phyloP scores from a whole-genome alignment of 2,329 filamentous ascomycete species.

The Cladobotryum protrusum region DNA sequence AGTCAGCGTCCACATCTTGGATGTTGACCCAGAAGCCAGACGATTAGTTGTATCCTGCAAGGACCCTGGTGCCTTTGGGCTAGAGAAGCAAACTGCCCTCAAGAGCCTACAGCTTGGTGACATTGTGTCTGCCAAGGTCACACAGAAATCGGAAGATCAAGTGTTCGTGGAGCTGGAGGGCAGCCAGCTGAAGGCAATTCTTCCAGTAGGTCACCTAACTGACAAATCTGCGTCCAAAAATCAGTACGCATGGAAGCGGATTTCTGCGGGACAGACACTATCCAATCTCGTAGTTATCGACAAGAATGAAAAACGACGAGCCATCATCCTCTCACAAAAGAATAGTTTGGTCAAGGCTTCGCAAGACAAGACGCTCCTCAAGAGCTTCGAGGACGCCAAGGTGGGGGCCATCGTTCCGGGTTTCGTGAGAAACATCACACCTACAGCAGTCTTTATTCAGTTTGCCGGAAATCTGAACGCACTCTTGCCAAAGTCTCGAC shows the following conservation, averaged over 20 bases:
- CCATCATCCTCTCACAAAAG: constrained; percentile 75
- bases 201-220: constrained; percentile 72
- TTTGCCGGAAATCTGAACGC: constrained; percentile 74
- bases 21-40: constrained; percentile 63
- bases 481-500: constrained; percentile 70
- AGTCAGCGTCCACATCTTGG: constrained; percentile 81
- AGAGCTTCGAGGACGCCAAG: constrained; percentile 63
- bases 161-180: constrained; percentile 70
- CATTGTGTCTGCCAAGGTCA: constrained; percentile 70
- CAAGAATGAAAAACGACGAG: constrained; percentile 71
- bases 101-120: constrained; percentile 67
- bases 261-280: constrained; percentile 77
- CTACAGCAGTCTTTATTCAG: constrained; percentile 79
- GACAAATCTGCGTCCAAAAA: constrained; percentile 80
- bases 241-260: constrained; percentile 67
- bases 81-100: constrained; percentile 70
- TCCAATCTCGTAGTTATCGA: constrained; percentile 79
- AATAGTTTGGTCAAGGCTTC: constrained; percentile 72
- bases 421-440: constrained; percentile 79
- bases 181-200: constrained; percentile 67
- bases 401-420: constrained; percentile 65
- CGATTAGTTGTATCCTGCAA: constrained; percentile 89
- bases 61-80: constrained; percentile 70
- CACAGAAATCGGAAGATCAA: constrained; percentile 73
- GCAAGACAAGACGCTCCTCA: constrained; percentile 65